Percentiles rank a stretch among this genome's conserved stretches.
phyloP scores from a whole-genome alignment of 805 yeast genomes.

The Maudiozyma barnettii region DNA sequence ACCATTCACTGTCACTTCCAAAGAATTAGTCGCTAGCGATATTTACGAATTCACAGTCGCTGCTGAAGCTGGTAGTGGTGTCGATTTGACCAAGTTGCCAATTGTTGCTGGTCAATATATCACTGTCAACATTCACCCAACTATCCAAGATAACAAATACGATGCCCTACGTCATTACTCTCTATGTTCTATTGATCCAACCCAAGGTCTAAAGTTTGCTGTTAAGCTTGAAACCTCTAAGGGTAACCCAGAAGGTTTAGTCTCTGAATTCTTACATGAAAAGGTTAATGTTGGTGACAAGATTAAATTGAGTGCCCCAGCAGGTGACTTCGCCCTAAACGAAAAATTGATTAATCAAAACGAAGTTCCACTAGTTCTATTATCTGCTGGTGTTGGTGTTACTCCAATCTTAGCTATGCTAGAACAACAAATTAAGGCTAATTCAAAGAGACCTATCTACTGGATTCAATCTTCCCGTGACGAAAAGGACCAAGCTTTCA shows the following conservation, averaged over 20 bases:
- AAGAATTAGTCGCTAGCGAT: conserved; percentile 36
- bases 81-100: conserved; percentile 13
- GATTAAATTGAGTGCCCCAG: conserved; percentile 47
- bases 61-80: conserved; percentile 35
- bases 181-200: conserved; percentile 33
- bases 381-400: conserved; percentile 60
- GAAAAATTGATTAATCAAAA: conserved; percentile 22
- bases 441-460: conserved; percentile 23
- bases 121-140: conserved; percentile 30
- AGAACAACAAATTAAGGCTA: conserved; percentile 27
- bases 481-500: conserved; percentile 20
- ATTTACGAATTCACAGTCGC: conserved; percentile 44
- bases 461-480: conserved; percentile 27
- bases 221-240: conserved; percentile 36
- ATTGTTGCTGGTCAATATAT: conserved; percentile 35
- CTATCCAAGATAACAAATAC: conserved; percentile 30
- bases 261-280: conserved; percentile 43
- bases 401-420: conserved; percentile 53
- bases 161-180: conserved; percentile 53
- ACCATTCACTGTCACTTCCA: conserved; percentile 36
- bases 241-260: conserved; percentile 33
- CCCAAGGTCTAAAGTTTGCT: conserved; percentile 45
- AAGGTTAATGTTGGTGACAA: conserved; percentile 39
- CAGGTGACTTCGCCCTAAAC: conserved; percentile 40
- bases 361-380: conserved; percentile 32